Conservation (phyloP, 2,329 filamentous ascomycete genomes). For the Phoma sp. region DNA sequence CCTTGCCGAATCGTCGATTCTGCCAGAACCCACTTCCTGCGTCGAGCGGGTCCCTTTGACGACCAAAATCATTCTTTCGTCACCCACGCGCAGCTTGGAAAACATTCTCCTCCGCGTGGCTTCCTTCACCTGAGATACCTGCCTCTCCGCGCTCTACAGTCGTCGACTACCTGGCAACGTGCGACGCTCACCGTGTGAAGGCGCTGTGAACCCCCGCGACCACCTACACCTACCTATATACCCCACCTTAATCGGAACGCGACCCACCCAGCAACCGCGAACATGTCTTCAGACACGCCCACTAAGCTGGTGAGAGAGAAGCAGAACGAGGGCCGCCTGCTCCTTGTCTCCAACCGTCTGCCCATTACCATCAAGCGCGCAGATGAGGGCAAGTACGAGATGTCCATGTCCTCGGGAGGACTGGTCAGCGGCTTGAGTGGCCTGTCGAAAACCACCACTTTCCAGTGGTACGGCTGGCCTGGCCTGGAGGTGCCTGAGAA, state of each 20-base stretch:
- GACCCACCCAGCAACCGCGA: slow-evolving; percentile 7
- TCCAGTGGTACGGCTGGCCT: slow-evolving; percentile 99
- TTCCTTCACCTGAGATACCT: slow-evolving; percentile 1
- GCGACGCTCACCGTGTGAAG: not conserved
- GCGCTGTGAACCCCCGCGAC: slow-evolving; percentile 2
- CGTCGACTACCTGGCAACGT: slow-evolving; percentile 1
- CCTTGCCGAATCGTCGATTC: slow-evolving; percentile 30
- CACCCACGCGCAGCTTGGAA: slow-evolving; percentile 24
- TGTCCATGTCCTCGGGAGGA: slow-evolving; percentile 96
- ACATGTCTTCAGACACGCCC: slow-evolving; percentile 38
- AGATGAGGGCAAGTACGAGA: slow-evolving; percentile 89
- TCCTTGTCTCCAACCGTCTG: slow-evolving; percentile 92
- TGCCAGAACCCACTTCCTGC: slow-evolving; percentile 37
- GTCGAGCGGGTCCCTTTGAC: slow-evolving; percentile 27
- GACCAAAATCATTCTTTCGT: slow-evolving; percentile 43
- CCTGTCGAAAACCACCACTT: slow-evolving; percentile 87
- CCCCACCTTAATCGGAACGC: slow-evolving; percentile 8
- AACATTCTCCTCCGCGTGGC: slow-evolving; percentile 2
- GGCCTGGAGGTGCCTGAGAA: slow-evolving; percentile 88
- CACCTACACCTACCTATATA: slow-evolving; percentile 1
- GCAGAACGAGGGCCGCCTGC: slow-evolving; percentile 60
- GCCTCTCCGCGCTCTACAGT: not conserved
- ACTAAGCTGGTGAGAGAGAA: slow-evolving; percentile 36
- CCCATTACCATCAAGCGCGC: slow-evolving; percentile 96
- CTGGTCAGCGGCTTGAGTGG: slow-evolving; percentile 93